Evolutionary conservation across 139 green algal genomes (phyloP).

Genomic region (Pleodorina starrii): DNA sequence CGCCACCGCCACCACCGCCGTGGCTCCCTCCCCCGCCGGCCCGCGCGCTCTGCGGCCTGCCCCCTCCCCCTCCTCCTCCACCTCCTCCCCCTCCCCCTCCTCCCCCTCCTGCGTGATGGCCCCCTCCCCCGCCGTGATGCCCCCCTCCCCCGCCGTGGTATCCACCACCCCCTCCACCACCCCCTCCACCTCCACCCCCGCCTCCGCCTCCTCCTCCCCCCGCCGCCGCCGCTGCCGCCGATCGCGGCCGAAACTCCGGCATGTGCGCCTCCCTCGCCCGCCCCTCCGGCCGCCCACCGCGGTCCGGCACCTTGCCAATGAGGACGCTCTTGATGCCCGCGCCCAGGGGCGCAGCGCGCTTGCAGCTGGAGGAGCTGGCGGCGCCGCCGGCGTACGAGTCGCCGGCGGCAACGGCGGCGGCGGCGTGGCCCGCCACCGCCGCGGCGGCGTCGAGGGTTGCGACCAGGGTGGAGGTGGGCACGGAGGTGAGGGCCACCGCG

Average conservation of each 20-base stretch:
- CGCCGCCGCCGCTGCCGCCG: background rate
- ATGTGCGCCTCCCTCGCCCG: conserved; percentile 36
- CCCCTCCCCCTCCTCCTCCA: background rate
- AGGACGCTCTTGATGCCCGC: conserved; percentile 18
- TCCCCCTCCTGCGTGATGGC: too few species aligned
- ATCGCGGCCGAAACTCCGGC: conserved; percentile 41
- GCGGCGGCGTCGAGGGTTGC: conserved; percentile 12
- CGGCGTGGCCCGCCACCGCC: background rate
- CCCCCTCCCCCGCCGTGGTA: background rate
- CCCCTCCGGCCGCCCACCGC: conserved; percentile 41
- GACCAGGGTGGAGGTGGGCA: conserved; percentile 22
- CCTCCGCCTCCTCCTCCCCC: too few species aligned
- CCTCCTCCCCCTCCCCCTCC: background rate
- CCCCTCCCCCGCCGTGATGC: too few species aligned
- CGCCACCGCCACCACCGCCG: conserved; percentile 10
- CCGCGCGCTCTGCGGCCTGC: background rate
- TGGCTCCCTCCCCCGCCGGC: background rate
- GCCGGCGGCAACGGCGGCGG: background rate
- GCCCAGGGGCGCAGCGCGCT: conserved; percentile 23
- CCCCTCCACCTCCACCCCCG: background rate
- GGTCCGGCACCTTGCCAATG: conserved; percentile 49
- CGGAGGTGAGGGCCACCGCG: conserved; percentile 11
- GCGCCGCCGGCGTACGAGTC: background rate
- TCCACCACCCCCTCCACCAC: background rate
- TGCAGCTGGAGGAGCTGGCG: background rate